Conservation (phyloP, 768 basidiomycete genomes). For the Lactarius tabidus region DNA sequence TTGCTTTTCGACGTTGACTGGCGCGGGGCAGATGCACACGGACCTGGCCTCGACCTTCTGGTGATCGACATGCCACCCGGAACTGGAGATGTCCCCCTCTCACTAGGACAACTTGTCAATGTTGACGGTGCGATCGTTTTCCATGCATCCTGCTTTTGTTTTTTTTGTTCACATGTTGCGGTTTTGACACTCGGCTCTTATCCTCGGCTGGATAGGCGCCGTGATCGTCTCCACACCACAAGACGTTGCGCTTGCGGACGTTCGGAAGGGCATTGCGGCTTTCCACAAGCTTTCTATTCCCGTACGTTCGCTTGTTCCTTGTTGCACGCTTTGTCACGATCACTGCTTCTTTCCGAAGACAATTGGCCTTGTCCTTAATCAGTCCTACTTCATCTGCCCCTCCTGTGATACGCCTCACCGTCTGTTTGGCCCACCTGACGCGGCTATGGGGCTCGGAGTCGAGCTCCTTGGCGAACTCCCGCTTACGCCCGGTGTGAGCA, state of each 20-base stretch:
- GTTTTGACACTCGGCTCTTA: neutral
- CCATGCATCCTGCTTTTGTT: neutral
- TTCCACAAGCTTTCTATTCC: constrained; percentile 85
- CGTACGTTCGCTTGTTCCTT: constrained; percentile 41
- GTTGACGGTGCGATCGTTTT: constrained; percentile 61
- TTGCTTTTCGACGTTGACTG: constrained; percentile 96
- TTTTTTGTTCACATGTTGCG: neutral
- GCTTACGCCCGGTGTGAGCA: constrained; percentile 69
- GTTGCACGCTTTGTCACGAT: neutral
- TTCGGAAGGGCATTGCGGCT: constrained; percentile 90
- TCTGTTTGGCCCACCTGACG: constrained; percentile 65
- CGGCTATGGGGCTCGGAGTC: constrained; percentile 52
- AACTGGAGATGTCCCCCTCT: constrained; percentile 93
- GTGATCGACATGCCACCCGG: constrained; percentile 97
- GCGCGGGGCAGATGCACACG: constrained; percentile 40
- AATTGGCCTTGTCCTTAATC: constrained; percentile 82
- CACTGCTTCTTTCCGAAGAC: constrained; percentile 48
- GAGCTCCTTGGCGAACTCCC: constrained; percentile 78
- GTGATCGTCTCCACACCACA: constrained; percentile 96
- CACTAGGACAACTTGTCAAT: constrained; percentile 79
- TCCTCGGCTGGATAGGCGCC: constrained; percentile 50
- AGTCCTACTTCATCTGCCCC: constrained; percentile 78
- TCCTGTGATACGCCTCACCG: constrained; percentile 60
- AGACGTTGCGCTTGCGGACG: constrained; percentile 88
- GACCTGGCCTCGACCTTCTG: constrained; percentile 68